Evolutionary conservation across 2,329 filamentous ascomycete genomes (phyloP).

Genomic region (Colletotrichum aenigma): DNA sequence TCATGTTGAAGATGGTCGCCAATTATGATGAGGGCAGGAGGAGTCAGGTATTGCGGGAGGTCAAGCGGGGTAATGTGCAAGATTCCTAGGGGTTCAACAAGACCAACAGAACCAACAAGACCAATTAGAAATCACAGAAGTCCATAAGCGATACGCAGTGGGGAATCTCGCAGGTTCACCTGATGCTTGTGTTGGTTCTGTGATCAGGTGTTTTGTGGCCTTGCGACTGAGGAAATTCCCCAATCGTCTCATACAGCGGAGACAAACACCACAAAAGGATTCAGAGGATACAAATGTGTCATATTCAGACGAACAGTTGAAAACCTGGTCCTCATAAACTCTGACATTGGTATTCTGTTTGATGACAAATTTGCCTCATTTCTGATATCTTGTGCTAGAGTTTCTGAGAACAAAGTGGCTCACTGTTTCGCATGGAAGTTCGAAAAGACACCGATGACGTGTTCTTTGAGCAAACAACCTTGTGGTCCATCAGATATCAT

Average conservation of each 20-base stretch:
- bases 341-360: fast-evolving
- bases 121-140: not conserved
- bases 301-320: fast-evolving
- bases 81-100: not conserved
- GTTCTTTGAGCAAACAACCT: not conserved
- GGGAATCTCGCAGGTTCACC: not conserved
- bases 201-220: not conserved
- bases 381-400: not conserved
- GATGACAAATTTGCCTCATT: not conserved
- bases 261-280: not conserved
- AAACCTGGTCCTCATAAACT: not conserved
- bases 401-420: fast-evolving
- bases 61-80: not conserved
- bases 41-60: not conserved
- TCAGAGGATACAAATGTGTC: not conserved
- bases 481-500: not conserved
- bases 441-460: not conserved
- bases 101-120: not conserved
- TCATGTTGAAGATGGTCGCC: not conserved
- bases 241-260: not conserved
- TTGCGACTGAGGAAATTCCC: not conserved
- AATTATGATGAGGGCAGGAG: not conserved
- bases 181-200: not conserved
- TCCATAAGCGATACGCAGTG: not conserved
- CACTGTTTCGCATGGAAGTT: fast-evolving